Conservation (phyloP, 495 filamentous ascomycete genomes). For the Patellaria atrata region DNA sequence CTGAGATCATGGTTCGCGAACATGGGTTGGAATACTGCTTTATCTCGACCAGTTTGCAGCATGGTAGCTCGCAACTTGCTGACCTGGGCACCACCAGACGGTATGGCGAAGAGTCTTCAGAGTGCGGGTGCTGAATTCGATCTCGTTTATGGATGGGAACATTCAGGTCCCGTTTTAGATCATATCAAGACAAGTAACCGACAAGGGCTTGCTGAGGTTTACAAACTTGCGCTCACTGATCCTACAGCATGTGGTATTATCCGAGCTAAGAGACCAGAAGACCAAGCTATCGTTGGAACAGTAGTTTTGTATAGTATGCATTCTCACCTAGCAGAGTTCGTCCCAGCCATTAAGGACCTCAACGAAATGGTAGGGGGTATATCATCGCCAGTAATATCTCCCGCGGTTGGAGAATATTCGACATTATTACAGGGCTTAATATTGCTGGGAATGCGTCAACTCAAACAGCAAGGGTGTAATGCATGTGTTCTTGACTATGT, state of each 20-base stretch:
- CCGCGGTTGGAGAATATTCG: slow-evolving; percentile 51
- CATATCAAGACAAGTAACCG: slow-evolving; percentile 60
- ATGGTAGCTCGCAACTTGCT: slow-evolving; percentile 49
- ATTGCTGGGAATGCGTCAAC: slow-evolving; percentile 66
- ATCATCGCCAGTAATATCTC: slow-evolving; percentile 63
- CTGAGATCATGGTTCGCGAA: slow-evolving; percentile 52
- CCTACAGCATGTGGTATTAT: slow-evolving; percentile 65
- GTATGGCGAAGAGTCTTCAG: slow-evolving; percentile 53
- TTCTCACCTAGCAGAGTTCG: slow-evolving; percentile 49
- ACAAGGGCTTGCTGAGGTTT: slow-evolving; percentile 74
- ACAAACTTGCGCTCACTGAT: slow-evolving; percentile 61
- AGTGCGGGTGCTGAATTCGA: slow-evolving; percentile 57
- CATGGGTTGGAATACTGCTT: slow-evolving; percentile 51
- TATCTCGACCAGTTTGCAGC: slow-evolving; percentile 49
- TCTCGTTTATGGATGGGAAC: slow-evolving; percentile 65
- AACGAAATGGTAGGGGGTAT: slow-evolving; percentile 52
- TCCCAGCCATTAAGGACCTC: slow-evolving; percentile 48
- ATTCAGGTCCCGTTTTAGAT: slow-evolving; percentile 57
- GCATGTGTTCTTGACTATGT: slow-evolving; percentile 66
- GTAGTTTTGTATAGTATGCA: slow-evolving; percentile 65
- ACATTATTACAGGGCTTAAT: slow-evolving; percentile 67
- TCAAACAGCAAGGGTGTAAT: slow-evolving; percentile 57
- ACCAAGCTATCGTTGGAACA: slow-evolving; percentile 60
- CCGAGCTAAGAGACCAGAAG: slow-evolving; percentile 55
- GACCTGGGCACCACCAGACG: slow-evolving; percentile 62